Percentiles rank a stretch among this genome's conserved stretches.
Conservation (phyloP, 371 early-diverging fungal species). For the Coemansia sp. region DNA sequence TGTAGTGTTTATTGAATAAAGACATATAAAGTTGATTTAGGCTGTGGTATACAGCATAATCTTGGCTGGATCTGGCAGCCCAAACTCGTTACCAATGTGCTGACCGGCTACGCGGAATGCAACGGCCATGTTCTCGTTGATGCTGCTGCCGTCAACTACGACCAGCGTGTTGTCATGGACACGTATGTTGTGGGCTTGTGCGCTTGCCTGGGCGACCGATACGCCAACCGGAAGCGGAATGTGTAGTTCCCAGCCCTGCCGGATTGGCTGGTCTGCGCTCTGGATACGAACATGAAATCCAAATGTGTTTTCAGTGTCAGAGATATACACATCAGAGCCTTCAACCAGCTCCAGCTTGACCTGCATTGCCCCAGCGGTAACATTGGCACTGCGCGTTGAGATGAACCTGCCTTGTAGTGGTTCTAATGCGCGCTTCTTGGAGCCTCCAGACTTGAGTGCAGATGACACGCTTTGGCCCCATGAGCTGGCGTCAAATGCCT, state of each 20-base stretch:
- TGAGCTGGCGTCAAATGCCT: conserved; percentile 26
- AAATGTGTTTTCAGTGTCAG: background rate
- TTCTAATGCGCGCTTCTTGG: conserved; percentile 6
- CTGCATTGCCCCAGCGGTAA: conserved; percentile 2
- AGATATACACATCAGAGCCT: background rate
- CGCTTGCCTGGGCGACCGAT: background rate
- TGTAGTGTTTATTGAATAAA: background rate
- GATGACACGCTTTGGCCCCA: conserved; percentile 37
- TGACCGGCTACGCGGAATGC: background rate
- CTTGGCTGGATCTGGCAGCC: conserved; percentile 5
- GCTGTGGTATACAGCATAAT: background rate
- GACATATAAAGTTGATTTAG: background rate
- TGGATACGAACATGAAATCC: background rate
- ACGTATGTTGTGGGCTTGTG: background rate
- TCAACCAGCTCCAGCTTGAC: conserved; percentile 7
- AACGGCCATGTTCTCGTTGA: background rate
- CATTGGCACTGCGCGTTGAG: background rate
- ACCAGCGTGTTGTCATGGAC: conserved; percentile 3
- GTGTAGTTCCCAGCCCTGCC: conserved; percentile 3
- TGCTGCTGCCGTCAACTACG: conserved; percentile 1
- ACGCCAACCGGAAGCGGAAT: conserved; percentile 2
- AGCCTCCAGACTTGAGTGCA: conserved; percentile 21
- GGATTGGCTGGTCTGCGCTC: conserved; percentile 3
- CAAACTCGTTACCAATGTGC: conserved; percentile 3
- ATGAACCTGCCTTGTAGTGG: background rate